These are phyloP conservation scores for Vaccinium corymbosum DNA, from an alignment of 148 eudicot species.

Conservation along the genomic window DNA sequence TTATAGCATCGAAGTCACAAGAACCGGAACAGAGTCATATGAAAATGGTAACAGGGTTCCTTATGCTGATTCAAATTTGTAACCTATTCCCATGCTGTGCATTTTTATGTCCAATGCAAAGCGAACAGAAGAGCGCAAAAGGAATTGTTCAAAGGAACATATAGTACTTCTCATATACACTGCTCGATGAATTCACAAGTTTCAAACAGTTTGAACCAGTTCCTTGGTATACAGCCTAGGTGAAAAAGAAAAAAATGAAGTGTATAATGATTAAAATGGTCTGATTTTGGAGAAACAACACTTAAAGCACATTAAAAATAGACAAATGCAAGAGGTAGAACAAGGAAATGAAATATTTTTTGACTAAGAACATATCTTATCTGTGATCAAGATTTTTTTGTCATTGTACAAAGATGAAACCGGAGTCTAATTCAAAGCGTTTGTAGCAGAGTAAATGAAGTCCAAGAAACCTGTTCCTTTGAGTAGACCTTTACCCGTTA, in stretches of 20 bases:
- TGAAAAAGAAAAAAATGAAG: not conserved
- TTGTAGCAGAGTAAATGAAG: conserved; percentile 67
- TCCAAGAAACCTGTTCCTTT: conserved; percentile 98
- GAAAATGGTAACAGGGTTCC: not conserved
- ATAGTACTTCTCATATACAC: not conserved
- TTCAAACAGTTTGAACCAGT: not conserved
- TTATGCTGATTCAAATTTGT: not conserved
- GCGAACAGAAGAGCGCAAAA: not conserved
- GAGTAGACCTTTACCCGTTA: conserved; percentile 92
- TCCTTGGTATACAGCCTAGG: not conserved
- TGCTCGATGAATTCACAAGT: not conserved
- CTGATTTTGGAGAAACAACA: not conserved
- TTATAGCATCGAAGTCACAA: not conserved
- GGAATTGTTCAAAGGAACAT: not conserved
- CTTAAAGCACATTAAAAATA: not conserved
- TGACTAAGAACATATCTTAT: not conserved
- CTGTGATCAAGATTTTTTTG: not conserved
- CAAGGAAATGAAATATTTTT: not conserved
- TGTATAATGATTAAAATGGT: not conserved
- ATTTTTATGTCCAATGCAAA: not conserved
- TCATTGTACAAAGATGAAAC: conserved; percentile 10
- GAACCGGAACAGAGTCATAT: not conserved
- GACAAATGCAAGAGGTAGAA: not conserved
- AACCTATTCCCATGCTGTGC: not conserved
- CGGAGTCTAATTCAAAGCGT: conserved; percentile 55